Percentiles rank a stretch among this genome's conserved stretches.
Conservation (phyloP, 768 basidiomycete species). For the Pleurotus tuber-regium region DNA sequence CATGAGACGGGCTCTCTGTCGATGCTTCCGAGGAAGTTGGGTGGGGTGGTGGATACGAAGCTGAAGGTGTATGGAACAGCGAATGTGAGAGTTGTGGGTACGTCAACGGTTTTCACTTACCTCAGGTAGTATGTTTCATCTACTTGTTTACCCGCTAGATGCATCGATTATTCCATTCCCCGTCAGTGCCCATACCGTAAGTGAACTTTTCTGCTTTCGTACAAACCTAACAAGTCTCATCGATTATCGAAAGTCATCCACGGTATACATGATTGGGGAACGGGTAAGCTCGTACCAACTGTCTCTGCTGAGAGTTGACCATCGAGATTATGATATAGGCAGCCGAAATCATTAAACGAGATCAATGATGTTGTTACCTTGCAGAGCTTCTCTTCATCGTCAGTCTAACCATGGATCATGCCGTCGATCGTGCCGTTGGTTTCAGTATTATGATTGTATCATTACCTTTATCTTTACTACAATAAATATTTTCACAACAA, state of each 20-base stretch:
- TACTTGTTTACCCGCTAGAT: conserved; percentile 14
- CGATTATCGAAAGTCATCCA: conserved; percentile 16
- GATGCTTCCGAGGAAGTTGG: conserved; percentile 37
- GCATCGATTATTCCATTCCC: conserved; percentile 33
- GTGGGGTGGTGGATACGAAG: conserved; percentile 34
- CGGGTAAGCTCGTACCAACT: conserved; percentile 13
- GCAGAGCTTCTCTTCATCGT: too few species aligned
- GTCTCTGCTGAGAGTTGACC: neutral
- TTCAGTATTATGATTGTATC: too few species aligned
- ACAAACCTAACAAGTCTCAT: neutral
- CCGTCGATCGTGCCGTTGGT: too few species aligned
- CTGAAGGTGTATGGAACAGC: conserved; percentile 32
- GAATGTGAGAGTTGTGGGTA: conserved; percentile 33
- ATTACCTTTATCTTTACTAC: too few species aligned
- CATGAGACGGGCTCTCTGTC: conserved; percentile 34
- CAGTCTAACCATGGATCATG: too few species aligned
- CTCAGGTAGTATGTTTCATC: neutral
- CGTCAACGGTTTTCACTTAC: neutral
- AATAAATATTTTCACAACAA: too few species aligned
- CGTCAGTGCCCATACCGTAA: conserved; percentile 28
- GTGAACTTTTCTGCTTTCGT: conserved; percentile 4
- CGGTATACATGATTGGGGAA: conserved; percentile 30
- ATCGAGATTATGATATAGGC: conserved; percentile 10
- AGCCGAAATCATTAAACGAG: conserved; percentile 18
- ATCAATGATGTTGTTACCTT: too few species aligned